Percentiles rank a stretch among this genome's conserved stretches.
phyloP scores from a whole-genome alignment of 2,329 filamentous ascomycete genomes.

The Phyllosticta citriasiana region DNA sequence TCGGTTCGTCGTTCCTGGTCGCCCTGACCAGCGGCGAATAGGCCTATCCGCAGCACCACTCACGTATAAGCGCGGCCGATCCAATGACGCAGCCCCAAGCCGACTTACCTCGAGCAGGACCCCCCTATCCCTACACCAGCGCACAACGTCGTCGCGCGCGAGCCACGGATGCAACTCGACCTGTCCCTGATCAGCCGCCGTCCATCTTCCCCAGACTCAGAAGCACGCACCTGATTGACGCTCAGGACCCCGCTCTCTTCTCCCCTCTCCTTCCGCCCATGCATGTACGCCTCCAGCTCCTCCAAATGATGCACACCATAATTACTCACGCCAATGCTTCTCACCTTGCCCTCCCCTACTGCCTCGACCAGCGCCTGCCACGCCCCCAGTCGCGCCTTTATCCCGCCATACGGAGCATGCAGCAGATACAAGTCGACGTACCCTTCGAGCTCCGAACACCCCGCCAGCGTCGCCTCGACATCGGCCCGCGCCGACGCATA shows the following conservation, averaged over 20 bases:
- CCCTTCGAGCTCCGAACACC: conserved; percentile 16
- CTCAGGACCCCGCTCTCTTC: conserved; percentile 58
- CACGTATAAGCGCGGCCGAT: background rate
- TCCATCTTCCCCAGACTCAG: background rate
- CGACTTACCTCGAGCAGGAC: conserved; percentile 32
- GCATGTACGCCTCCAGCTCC: conserved; percentile 44
- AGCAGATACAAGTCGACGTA: conserved; percentile 37
- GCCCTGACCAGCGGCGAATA: conserved; percentile 37
- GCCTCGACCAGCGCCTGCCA: conserved; percentile 47
- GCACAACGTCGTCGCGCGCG: conserved; percentile 63
- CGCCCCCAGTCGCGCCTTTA: conserved; percentile 38
- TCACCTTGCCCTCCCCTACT: conserved; percentile 41
- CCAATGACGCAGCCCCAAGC: background rate
- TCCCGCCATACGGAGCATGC: conserved; percentile 45
- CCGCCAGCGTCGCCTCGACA: conserved; percentile 28
- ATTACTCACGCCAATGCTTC: conserved; percentile 45
- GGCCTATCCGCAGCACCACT: conserved; percentile 19
- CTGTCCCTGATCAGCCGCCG: background rate
- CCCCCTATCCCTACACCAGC: conserved; percentile 56
- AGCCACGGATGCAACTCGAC: conserved; percentile 83
- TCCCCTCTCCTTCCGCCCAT: conserved; percentile 54
- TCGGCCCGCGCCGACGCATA: conserved; percentile 32
- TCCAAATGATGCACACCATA: conserved; percentile 47
- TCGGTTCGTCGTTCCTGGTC: conserved; percentile 42
- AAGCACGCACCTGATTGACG: conserved; percentile 58